Evolutionary conservation across 352 stramenopile genomes (phyloP), one percentile per base, ranked within the genome.

Genomic region (Phytophthora citricola): DNA sequence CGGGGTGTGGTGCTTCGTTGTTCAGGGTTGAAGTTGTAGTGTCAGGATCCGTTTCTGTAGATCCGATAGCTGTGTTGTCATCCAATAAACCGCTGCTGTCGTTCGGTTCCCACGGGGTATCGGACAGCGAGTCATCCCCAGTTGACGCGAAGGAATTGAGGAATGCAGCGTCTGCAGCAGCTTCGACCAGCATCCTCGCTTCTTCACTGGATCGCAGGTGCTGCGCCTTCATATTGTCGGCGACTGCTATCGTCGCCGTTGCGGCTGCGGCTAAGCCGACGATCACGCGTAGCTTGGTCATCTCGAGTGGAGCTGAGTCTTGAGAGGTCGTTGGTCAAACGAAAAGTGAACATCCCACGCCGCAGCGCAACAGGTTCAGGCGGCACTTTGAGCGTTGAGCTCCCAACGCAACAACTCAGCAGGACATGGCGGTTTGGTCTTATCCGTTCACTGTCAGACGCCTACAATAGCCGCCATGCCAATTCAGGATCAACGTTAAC

Each of bases 201-300:
- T 58, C 32, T 7, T 51, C 64, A 20, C 2, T 50, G 2, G 24
- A 31, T 17, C 64, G 58, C 0, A 69, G 56, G 32, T 66, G 41
- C 8, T 71, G 20, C 2, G 31, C 55, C 2, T 27, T 36, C n/a
- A 54, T 47, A 10, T 55, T 45, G 22, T 69, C 39, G n/a, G 58
- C 15, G n/a, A 26, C 29, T 20, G 53, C 57, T 46, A 62, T 63
- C 1, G 52, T 63, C 15, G 49, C 57, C 15, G 40, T 60, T 15
- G 54, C 61, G 4, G 49, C 45, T 11, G 38, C 44, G 10, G 32
- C 64, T 11, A 63, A 38, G 14, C 58, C 45, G 12, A 68, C 29
- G 20, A 72, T 59, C 14, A 56, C 41, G 6, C 44, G 43, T n/a
- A 68, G 17, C 11, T 68, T 72, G 15, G 49, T 44, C 64, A 72